Base-by-base conservation (phyloP, 148 eudicot species). In the Salicornia ramosissima region DNA sequence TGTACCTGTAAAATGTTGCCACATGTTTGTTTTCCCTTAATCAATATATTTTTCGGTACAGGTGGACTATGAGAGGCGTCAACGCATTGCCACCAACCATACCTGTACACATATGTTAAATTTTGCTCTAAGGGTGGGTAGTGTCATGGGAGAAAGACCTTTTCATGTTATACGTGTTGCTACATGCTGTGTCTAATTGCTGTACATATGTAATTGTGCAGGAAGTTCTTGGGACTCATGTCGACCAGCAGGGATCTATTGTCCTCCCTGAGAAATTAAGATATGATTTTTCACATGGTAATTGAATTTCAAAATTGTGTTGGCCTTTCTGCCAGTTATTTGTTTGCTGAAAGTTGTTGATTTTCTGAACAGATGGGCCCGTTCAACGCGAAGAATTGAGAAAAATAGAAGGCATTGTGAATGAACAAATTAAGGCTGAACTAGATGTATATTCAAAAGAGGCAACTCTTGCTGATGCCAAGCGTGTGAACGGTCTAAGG, bases 71-170 rank as follows among this genome's bases (percentile, higher is more conserved):
- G 80, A 82, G 25, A 86, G 99, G 77, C 92, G 99, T 36, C 80
- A 71, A 61, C 86, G 75, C 51, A 87, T 94, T 84, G 99, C 97
- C 74, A 97, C 99, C 36, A 94, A 94, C 78, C 99, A 94, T 83
- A 94, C 99, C 46, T 94, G 99, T 75, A 94, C 99, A 36, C 99
- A 94, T 80, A 94, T 94, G 85, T 75, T 94, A 79, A 94, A 94
- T 80, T 91, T 87, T 81, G 99, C 99, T 39, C 86, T 94, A 30
- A 86, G 88, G 91, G 99, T 94, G 81, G 53, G 85, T 34, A 49
- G 34, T 50, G 53, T 63, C 47, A 50, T 55, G 33, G 33, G 46
- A 53, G 50, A 67, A 42, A 47, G 46, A 63, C 34, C 16, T 67
- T 13, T 61, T 3, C 22, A 45, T 30, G n/a, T n/a, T n/a, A n/a